Evolutionary conservation across 2,329 filamentous ascomycete genomes (phyloP).

Genomic region (Colletotrichum agaves): DNA sequence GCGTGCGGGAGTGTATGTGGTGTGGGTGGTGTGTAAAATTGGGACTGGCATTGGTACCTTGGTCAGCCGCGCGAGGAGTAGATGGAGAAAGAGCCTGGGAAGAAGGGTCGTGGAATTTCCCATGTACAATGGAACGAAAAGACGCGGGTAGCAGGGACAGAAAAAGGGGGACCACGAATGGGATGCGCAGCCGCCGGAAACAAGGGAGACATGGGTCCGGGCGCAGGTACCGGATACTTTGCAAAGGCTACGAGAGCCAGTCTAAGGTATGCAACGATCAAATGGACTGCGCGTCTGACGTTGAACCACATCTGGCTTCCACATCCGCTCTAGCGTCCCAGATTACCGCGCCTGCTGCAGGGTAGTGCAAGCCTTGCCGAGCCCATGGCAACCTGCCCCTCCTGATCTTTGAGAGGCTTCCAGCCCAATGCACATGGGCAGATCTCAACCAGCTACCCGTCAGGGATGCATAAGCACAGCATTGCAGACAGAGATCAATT

Average conservation of each 20-base stretch:
- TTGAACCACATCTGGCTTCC: conserved; percentile 32
- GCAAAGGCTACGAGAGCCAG: conserved; percentile 5
- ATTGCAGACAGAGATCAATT: too few species aligned
- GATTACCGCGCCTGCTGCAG: conserved; percentile 32
- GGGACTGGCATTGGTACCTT: conserved; percentile 14
- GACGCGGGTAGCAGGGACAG: not conserved
- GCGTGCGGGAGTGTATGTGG: conserved; percentile 13
- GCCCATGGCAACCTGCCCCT: conserved; percentile 6
- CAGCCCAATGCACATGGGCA: not conserved
- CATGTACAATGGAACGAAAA: not conserved
- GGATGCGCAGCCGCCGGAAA: conserved; percentile 2
- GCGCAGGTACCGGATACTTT: conserved; percentile 27
- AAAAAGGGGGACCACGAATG: conserved; percentile 23
- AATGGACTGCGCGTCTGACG: conserved; percentile 32
- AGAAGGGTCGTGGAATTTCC: conserved; percentile 36
- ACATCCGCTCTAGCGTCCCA: conserved; percentile 30
- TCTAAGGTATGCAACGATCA: conserved; percentile 14
- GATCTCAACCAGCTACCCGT: conserved; percentile 2
- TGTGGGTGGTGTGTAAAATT: conserved; percentile 3
- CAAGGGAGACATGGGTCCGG: conserved; percentile 28
- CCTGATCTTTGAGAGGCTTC: too few species aligned
- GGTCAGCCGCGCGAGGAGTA: conserved; percentile 25
- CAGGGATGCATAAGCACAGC: not conserved
- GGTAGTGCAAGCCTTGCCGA: conserved; percentile 30
- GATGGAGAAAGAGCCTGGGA: conserved; percentile 29